Conservation (phyloP, 208 protist genomes). For the Leishmania gerbilli region DNA sequence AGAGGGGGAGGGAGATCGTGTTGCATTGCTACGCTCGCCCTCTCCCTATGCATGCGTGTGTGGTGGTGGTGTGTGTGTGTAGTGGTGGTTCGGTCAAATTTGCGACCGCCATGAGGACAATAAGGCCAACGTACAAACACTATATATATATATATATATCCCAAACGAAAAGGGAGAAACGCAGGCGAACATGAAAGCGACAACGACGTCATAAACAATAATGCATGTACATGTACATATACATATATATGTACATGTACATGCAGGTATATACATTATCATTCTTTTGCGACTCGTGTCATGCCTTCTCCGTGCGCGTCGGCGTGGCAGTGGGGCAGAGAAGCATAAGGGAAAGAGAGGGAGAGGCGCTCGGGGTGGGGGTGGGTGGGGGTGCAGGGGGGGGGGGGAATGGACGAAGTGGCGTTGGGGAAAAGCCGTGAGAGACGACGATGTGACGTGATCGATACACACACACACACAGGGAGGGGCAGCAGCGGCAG, state of each 20-base stretch:
- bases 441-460: neutral
- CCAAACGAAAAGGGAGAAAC: too few species aligned
- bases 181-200: too few species aligned
- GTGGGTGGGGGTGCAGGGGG: neutral
- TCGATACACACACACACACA: neutral
- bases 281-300: neutral
- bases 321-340: neutral
- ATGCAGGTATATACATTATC: neutral
- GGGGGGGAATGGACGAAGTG: neutral
- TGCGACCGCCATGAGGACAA: too few species aligned
- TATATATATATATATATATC: too few species aligned
- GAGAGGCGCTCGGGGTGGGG: neutral
- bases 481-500: neutral
- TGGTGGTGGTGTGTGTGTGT: too few species aligned
- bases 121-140: too few species aligned
- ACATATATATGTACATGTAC: neutral
- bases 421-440: neutral
- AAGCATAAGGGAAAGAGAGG: neutral
- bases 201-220: neutral
- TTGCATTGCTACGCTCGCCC: too few species aligned
- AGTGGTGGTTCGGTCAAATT: too few species aligned
- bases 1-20: too few species aligned
- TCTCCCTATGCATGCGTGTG: too few species aligned
- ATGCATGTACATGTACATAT: neutral
- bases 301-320: neutral